These are phyloP conservation scores for Dovyalis caffra DNA, from an alignment of 345 rosid genomes.

Conservation along the genomic window DNA sequence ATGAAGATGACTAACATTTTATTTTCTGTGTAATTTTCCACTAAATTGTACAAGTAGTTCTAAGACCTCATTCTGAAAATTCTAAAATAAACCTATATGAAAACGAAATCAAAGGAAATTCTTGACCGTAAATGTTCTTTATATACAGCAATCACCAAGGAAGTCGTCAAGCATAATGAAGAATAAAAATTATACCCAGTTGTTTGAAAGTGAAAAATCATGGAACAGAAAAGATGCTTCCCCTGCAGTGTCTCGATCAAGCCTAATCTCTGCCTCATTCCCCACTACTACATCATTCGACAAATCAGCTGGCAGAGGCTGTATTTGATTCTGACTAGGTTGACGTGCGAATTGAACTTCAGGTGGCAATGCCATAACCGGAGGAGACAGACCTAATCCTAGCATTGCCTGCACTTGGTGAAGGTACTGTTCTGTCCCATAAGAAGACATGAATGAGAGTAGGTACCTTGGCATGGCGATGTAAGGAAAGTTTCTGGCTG, in stretches of 20 bases:
- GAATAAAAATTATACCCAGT: conserved; percentile 37
- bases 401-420: conserved; percentile 27
- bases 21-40: background rate
- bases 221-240: conserved; percentile 81
- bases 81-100: background rate
- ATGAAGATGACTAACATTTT: background rate
- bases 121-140: background rate
- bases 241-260: conserved; percentile 66
- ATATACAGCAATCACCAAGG: conserved; percentile 1
- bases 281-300: conserved; percentile 15
- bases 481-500: conserved; percentile 90
- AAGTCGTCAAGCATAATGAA: background rate
- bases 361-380: conserved; percentile 33
- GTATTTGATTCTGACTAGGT: conserved; percentile 57
- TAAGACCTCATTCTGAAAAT: too few species aligned
- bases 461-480: conserved; percentile 76
- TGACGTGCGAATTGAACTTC: conserved; percentile 35
- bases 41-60: background rate
- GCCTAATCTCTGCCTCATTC: conserved; percentile 29
- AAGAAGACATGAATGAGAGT: conserved; percentile 65
- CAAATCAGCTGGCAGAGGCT: conserved; percentile 46
- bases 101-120: background rate
- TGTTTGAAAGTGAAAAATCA: conserved; percentile 63
- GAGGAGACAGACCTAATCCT: conserved; percentile 33
- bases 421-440: conserved; percentile 48